Evolutionary conservation across 2,329 filamentous ascomycete genomes (phyloP).

Genomic region (Periconia digitata): DNA sequence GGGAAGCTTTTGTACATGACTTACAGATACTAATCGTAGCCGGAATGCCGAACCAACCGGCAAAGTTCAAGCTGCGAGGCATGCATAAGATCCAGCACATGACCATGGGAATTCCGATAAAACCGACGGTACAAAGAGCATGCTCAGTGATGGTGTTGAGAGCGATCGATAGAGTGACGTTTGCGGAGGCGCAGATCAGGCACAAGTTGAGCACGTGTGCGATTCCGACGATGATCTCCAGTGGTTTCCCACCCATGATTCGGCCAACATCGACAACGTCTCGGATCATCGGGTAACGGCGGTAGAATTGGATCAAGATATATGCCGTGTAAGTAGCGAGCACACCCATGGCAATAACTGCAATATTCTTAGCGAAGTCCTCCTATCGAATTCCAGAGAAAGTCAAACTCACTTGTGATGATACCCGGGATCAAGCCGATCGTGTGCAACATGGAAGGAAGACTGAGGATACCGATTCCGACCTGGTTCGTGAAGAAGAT

Average conservation of each 20-base stretch:
- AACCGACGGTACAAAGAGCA: constrained; percentile 31
- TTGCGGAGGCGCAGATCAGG: constrained; percentile 27
- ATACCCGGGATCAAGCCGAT: constrained; percentile 31
- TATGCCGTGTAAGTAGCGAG: constrained; percentile 32
- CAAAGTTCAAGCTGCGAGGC: constrained; percentile 30
- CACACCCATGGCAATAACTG: constrained; percentile 26
- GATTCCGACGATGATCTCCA: constrained; percentile 27
- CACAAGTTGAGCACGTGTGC: constrained; percentile 33
- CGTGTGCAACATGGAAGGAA: constrained; percentile 26
- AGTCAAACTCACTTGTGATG: constrained; percentile 2
- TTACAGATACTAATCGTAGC: constrained; percentile 12
- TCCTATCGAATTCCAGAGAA: too few species aligned
- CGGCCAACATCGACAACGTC: constrained; percentile 34
- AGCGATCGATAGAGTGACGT: constrained; percentile 30
- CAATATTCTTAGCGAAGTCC: background rate
- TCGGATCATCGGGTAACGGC: constrained; percentile 32
- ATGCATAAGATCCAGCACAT: constrained; percentile 32
- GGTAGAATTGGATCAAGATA: constrained; percentile 33
- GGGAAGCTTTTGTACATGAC: constrained; percentile 2
- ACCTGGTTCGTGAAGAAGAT: constrained; percentile 35
- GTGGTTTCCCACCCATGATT: constrained; percentile 26
- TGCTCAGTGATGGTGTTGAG: constrained; percentile 31
- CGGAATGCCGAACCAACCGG: constrained; percentile 30
- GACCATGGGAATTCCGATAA: constrained; percentile 23
- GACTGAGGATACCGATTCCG: constrained; percentile 31